Percentiles rank a stretch among this genome's conserved stretches.
Conservation (phyloP, 2,329 filamentous ascomycete species). For the Aaosphaeria arxii region DNA sequence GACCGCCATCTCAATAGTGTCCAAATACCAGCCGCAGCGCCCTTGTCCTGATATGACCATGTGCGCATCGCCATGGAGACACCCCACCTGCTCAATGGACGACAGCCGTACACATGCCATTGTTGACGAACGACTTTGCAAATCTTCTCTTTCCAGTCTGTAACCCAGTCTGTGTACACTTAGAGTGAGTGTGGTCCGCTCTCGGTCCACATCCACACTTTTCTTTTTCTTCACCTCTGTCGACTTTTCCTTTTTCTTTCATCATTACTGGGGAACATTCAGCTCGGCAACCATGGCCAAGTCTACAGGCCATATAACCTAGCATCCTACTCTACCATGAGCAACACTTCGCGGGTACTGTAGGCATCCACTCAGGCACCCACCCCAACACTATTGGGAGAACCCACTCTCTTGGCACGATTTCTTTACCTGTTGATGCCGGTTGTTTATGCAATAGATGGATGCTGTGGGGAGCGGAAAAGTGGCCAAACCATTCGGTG, state of each 20-base stretch:
- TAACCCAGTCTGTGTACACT: neutral
- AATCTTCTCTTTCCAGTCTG: neutral
- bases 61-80: neutral
- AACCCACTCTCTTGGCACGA: neutral
- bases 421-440: neutral
- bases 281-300: neutral
- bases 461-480: neutral
- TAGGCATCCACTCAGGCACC: neutral
- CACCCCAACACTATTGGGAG: neutral
- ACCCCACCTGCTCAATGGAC: neutral
- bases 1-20: slow-evolving; percentile 7
- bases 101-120: no score
- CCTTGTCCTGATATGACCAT: neutral
- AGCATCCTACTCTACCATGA: neutral
- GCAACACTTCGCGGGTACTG: neutral
- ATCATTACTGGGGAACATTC: neutral
- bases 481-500: neutral
- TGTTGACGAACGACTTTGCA: neutral
- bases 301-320: neutral
- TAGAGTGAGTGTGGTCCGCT: neutral
- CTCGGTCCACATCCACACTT: neutral
- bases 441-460: neutral
- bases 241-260: neutral
- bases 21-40: neutral
- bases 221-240: neutral